Base-by-base conservation (phyloP, 2,329 filamentous ascomycete species). In the Dryadomyces quercus-mongolicae region DNA sequence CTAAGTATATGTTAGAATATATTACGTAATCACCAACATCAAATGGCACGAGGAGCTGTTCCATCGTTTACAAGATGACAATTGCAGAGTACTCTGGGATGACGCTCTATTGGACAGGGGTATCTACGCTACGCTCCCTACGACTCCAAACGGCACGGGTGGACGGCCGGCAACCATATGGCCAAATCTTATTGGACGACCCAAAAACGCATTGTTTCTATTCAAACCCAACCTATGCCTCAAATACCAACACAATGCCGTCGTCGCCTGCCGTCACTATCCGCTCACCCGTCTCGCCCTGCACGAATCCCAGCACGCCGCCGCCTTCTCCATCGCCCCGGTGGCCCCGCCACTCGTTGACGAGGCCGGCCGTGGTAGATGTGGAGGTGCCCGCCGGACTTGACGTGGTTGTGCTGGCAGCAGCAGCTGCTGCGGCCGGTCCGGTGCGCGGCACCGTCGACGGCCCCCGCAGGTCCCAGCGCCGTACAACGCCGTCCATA, bases 231-330 rank as follows among this genome's bases (percentile, higher is more conserved):
- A 21, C 20, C 36, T 13, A 77, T 45, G 75, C 74, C 66, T 85
- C 80, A 66, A 88, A 88, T 1, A 88, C 79, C 62, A 88, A 66
- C 31, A 81, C 74, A 25, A 88, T 67, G 7, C 80, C 78, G 65
- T 98, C 93, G 70, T 98, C 93, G 22, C 93, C 93, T 2, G 90
- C 93, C 6, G 93, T 97, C 5, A 95, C 78, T 50, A 97, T 74
- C 60, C 83, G 77, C 67, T 83, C 80, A 0, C 88, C 88, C 3
- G 75, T 79, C 66, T 84, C 77, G 7, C 84, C 83, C 69, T 96
- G 90, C 52, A 95, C 91, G 65, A 97, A 98, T 0, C 86, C 91
- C 61, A 97, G 70, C 9, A 97, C 85, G 53, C 92, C 92, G 38
- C 91, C 92, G 21, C 89, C 85, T 71, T 93, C 88, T 13, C 89